Percentiles rank a stretch among this genome's conserved stretches.
Conservation (phyloP, 169 alveolate genomes). For the Plasmodium gallinaceum region DNA sequence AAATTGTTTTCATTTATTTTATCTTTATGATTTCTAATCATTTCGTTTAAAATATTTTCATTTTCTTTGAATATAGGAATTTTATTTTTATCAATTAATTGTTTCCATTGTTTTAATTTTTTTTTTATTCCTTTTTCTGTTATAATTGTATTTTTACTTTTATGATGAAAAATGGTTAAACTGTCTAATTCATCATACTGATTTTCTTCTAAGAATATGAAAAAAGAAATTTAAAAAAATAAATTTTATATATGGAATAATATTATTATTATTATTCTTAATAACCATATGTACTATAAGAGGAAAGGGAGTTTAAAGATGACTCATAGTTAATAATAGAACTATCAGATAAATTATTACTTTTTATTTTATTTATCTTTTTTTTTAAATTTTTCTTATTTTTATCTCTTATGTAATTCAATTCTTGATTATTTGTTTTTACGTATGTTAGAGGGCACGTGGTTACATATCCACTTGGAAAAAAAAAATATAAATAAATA, state of each 20-base stretch:
- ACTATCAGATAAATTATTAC: not conserved
- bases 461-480: conserved; percentile 43
- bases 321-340: not conserved
- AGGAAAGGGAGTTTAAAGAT: not conserved
- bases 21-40: too few relatives aligned
- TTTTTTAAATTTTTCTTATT: not conserved
- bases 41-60: too few relatives aligned
- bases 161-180: conserved; percentile 35
- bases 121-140: conserved; percentile 24
- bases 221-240: not conserved
- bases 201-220: not conserved
- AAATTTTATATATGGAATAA: not conserved
- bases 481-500: not conserved
- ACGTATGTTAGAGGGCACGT: conserved; percentile 20
- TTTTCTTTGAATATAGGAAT: too few relatives aligned
- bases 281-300: not conserved
- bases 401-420: not conserved
- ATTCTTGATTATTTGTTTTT: not conserved
- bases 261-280: too few relatives aligned
- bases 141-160: conserved; percentile 5
- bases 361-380: not conserved
- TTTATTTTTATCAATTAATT: too few relatives aligned
- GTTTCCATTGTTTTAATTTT: not conserved
- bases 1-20: too few relatives aligned
- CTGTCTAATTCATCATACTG: conserved; percentile 27